These are phyloP conservation scores for Vitis vinifera DNA, from an alignment of 164 flowering plant genomes.

Conservation along the genomic window DNA sequence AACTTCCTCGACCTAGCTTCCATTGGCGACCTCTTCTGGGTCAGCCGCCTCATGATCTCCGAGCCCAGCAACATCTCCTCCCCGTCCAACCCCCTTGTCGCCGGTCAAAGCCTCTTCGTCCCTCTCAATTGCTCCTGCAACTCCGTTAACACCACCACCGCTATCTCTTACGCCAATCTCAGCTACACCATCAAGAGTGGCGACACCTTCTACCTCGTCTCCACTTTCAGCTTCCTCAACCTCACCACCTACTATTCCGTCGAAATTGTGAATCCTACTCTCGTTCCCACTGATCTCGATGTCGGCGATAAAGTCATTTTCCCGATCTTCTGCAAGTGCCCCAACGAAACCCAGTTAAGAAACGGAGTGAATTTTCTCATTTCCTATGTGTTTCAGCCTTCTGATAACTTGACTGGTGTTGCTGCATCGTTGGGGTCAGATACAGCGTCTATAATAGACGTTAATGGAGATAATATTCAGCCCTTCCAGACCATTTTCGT, in stretches of 20 bases:
- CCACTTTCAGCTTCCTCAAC: conserved; percentile 49
- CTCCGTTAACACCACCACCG: conserved; percentile 17
- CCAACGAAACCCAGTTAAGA: conserved; percentile 38
- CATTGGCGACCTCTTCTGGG: conserved; percentile 70
- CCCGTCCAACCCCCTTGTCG: conserved; percentile 46
- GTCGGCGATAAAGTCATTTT: conserved; percentile 48
- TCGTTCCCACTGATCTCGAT: conserved; percentile 44
- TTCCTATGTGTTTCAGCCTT: conserved; percentile 67
- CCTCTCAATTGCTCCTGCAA: conserved; percentile 77
- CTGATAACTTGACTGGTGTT: conserved; percentile 48
- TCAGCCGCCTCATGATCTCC: conserved; percentile 67
- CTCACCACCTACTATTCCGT: conserved; percentile 79
- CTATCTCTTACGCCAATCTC: conserved; percentile 53
- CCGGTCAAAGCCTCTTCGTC: conserved; percentile 61
- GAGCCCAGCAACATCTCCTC: conserved; percentile 69
- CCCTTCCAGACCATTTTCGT: conserved; percentile 55
- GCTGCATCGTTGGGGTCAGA: conserved; percentile 50
- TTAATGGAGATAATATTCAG: conserved; percentile 42
- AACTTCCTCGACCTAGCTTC: conserved; percentile 56
- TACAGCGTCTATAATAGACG: conserved; percentile 25
- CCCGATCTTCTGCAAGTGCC: conserved; percentile 86
- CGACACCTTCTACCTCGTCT: conserved; percentile 63
- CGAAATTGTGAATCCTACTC: conserved; percentile 60
- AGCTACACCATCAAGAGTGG: conserved; percentile 49
- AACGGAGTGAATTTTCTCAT: conserved; percentile 44